These are phyloP conservation scores for Starmerella potacharoeniae DNA, from an alignment of 805 yeast species.

Conservation along the genomic window DNA sequence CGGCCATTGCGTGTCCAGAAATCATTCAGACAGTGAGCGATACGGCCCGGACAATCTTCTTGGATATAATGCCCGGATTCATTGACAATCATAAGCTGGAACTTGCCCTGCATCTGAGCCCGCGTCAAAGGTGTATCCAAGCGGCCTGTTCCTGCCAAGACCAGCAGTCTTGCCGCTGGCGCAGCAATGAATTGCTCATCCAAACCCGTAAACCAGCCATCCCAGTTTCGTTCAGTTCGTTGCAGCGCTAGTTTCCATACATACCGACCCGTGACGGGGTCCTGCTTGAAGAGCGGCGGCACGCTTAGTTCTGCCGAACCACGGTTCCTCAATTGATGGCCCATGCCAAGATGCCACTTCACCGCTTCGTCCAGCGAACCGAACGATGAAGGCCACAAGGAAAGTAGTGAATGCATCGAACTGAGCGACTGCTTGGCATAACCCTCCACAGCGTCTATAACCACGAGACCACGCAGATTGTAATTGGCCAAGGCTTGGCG, in stretches of 20 bases:
- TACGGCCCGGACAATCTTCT: slow-evolving; percentile 70
- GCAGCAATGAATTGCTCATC: slow-evolving; percentile 43
- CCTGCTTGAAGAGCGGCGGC: slow-evolving; percentile 45
- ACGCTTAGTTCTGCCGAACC: slow-evolving; percentile 66
- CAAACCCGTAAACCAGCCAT: slow-evolving; percentile 62
- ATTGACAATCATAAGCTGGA: slow-evolving; percentile 72
- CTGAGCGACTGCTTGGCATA: slow-evolving; percentile 63
- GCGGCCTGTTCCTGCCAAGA: slow-evolving; percentile 81
- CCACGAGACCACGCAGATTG: slow-evolving; percentile 51
- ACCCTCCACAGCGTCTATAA: slow-evolving; percentile 91
- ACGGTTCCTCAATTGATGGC: slow-evolving; percentile 42
- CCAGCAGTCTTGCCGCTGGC: slow-evolving; percentile 54
- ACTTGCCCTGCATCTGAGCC: slow-evolving; percentile 96
- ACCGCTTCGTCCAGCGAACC: slow-evolving; percentile 46
- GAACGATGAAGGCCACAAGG: slow-evolving; percentile 54
- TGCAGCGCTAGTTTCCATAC: slow-evolving; percentile 58
- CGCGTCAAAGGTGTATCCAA: slow-evolving; percentile 76
- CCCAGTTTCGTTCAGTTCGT: slow-evolving; percentile 61
- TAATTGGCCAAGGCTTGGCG: background rate
- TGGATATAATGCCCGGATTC: slow-evolving; percentile 91
- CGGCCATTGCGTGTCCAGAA: slow-evolving; percentile 30
- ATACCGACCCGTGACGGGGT: slow-evolving; percentile 25
- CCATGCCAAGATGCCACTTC: slow-evolving; percentile 60
- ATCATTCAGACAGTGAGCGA: slow-evolving; percentile 41
- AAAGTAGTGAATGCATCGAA: slow-evolving; percentile 56